A percentile compares a stretch with the other conserved stretches of the same genome.
phyloP scores from a whole-genome alignment of 257 asterid genomes.

The Ballota nigra region DNA sequence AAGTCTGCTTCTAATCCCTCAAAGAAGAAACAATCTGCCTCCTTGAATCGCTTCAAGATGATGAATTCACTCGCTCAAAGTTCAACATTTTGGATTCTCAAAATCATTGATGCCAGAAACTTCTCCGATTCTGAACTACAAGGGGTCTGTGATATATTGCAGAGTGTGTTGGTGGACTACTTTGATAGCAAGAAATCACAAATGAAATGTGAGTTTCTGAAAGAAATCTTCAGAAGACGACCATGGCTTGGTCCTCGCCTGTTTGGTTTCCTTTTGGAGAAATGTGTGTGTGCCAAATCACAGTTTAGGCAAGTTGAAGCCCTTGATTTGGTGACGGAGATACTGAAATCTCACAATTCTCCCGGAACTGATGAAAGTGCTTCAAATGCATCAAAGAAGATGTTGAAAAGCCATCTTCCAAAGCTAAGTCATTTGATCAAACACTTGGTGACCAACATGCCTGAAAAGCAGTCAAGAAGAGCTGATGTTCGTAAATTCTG shows the following conservation, averaged over 20 bases:
- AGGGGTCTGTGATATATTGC: slow-evolving; percentile 51
- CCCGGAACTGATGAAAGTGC: slow-evolving; percentile 31
- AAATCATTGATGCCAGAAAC: slow-evolving; percentile 66
- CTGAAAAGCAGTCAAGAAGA: slow-evolving; percentile 76
- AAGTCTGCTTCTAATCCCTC: slow-evolving; percentile 59
- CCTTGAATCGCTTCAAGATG: slow-evolving; percentile 70
- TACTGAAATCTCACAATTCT: slow-evolving; percentile 44
- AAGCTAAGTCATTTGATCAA: slow-evolving; percentile 48
- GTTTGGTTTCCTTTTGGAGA: slow-evolving; percentile 74
- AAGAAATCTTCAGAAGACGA: slow-evolving; percentile 65
- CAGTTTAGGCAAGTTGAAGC: slow-evolving; percentile 84
- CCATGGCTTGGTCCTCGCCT: slow-evolving; percentile 75
- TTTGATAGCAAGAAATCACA: slow-evolving; percentile 86
- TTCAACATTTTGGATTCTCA: slow-evolving; percentile 82
- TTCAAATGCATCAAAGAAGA: slow-evolving; percentile 28
- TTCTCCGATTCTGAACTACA: slow-evolving; percentile 57
- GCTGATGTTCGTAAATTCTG: slow-evolving; percentile 87
- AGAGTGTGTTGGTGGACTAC: slow-evolving; percentile 48
- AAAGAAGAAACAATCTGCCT: slow-evolving; percentile 77
- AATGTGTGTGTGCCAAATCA: slow-evolving; percentile 62
- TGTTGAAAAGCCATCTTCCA: slow-evolving; percentile 48
- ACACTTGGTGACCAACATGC: slow-evolving; percentile 68
- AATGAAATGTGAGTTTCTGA: slow-evolving; percentile 73
- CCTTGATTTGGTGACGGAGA: slow-evolving; percentile 66
- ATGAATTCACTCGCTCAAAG: slow-evolving; percentile 74